Conservation (phyloP, 208 protist genomes). For the Crithidia expoeki region DNA sequence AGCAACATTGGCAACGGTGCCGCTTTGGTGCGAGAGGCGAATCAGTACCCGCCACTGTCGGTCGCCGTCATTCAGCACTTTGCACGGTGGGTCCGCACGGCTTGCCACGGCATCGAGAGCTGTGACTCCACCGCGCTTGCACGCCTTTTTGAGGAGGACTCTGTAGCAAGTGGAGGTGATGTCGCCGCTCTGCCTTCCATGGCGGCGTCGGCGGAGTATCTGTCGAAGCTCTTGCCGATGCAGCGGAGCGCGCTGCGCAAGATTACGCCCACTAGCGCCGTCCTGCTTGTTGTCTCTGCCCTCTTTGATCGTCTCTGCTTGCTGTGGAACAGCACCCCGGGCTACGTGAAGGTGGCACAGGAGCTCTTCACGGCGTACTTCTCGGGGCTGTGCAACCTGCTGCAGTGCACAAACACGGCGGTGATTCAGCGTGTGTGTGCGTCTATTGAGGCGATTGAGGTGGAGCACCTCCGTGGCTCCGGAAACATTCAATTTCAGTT, state of each 20-base stretch:
- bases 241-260: constrained; percentile 40
- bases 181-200: constrained; percentile 1
- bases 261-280: constrained; percentile 57
- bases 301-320: constrained; percentile 82
- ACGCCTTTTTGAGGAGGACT: constrained; percentile 42
- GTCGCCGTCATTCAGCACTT: constrained; percentile 69
- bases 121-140: constrained; percentile 57
- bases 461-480: constrained; percentile 72
- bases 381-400: constrained; percentile 72
- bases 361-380: constrained; percentile 79
- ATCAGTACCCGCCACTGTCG: constrained; percentile 53
- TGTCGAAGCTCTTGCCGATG: constrained; percentile 25
- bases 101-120: constrained; percentile 60
- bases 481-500: constrained; percentile 56
- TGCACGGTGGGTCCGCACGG: constrained; percentile 48
- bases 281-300: constrained; percentile 76
- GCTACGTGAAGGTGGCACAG: constrained; percentile 33
- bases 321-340: constrained; percentile 52
- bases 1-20: not conserved
- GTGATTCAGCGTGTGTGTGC: constrained; percentile 83
- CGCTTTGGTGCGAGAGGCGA: not conserved
- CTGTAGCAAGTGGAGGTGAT: constrained; percentile 20
- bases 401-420: constrained; percentile 64
- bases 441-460: constrained; percentile 77
- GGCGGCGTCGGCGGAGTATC: constrained; percentile 11